A percentile compares a stretch with the other conserved stretches of the same genome.
phyloP scores from a whole-genome alignment of 805 yeast genomes.

The Candida pseudofarinosa region DNA sequence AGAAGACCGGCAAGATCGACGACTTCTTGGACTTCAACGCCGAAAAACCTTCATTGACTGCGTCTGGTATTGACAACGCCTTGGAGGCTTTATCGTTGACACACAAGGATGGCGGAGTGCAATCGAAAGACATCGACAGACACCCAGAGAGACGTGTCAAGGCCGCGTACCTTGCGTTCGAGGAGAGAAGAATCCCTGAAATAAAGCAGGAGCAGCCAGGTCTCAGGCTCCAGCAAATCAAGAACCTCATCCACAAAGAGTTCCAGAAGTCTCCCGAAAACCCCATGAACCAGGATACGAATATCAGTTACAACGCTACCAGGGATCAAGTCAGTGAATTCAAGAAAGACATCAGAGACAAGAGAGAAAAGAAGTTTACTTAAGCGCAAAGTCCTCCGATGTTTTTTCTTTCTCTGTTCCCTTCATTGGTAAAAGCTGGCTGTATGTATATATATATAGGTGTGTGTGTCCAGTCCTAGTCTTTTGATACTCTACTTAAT shows the following conservation, averaged over 20 bases:
- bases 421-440: no score
- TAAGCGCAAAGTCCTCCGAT: constrained; percentile 5
- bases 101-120: constrained; percentile 51
- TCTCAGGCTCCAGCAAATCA: constrained; percentile 70
- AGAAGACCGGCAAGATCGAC: constrained; percentile 59
- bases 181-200: constrained; percentile 69
- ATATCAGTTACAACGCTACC: constrained; percentile 58
- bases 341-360: constrained; percentile 45
- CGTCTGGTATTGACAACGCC: constrained; percentile 74
- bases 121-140: constrained; percentile 64
- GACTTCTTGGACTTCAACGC: constrained; percentile 57
- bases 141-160: constrained; percentile 88
- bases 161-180: constrained; percentile 71
- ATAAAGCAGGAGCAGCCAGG: constrained; percentile 76
- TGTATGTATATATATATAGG: no score
- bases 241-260: constrained; percentile 71
- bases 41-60: constrained; percentile 51
- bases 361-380: constrained; percentile 43
- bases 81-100: constrained; percentile 73
- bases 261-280: constrained; percentile 77
- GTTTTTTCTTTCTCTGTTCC: background rate
- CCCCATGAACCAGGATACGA: constrained; percentile 78
- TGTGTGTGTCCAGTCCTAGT: no score
- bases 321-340: constrained; percentile 44
- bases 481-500: no score